Conservation (phyloP, 2,329 filamentous ascomycete species). For the Corinectria fuckeliana region DNA sequence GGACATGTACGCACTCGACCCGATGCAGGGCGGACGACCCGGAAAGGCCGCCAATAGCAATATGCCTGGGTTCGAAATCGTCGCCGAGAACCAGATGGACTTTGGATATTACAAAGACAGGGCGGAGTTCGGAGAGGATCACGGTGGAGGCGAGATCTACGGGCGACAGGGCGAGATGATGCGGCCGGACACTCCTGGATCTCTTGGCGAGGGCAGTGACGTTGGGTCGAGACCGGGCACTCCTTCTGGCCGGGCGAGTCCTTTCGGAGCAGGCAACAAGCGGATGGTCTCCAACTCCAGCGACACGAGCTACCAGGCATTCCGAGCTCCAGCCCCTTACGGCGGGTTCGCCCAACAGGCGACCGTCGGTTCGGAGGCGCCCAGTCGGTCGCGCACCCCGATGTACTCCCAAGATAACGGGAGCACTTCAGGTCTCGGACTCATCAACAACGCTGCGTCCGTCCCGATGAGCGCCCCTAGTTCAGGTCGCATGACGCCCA, state of each 20-base stretch:
- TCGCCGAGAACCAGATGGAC: conserved; percentile 84
- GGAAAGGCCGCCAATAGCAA: conserved; percentile 51
- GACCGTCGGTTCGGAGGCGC: conserved; percentile 31
- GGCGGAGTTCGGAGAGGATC: conserved; percentile 84
- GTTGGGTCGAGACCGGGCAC: conserved; percentile 57
- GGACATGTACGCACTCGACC: conserved; percentile 79
- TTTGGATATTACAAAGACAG: conserved; percentile 93
- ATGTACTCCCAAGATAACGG: conserved; percentile 60
- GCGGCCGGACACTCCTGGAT: conserved; percentile 67
- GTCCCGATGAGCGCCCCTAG: conserved; percentile 51
- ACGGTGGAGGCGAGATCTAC: conserved; percentile 77
- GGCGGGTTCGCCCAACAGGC: conserved; percentile 35
- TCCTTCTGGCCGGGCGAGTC: conserved; percentile 47
- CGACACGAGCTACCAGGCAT: conserved; percentile 42
- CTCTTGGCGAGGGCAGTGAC: conserved; percentile 53
- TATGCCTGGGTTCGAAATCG: conserved; percentile 84
- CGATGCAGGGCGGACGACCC: conserved; percentile 68
- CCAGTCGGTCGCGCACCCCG: conserved; percentile 51
- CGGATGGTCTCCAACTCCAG: conserved; percentile 24
- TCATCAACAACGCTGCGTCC: conserved; percentile 60
- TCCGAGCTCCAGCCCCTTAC: conserved; percentile 22
- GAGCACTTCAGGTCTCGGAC: conserved; percentile 59
- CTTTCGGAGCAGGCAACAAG: conserved; percentile 40
- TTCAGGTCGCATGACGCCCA: conserved; percentile 34
- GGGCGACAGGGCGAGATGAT: conserved; percentile 65